Evolutionary conservation across 768 basidiomycete genomes (phyloP), one percentile per base, ranked within the genome.

Genomic region (Naganishia friedmannii): DNA sequence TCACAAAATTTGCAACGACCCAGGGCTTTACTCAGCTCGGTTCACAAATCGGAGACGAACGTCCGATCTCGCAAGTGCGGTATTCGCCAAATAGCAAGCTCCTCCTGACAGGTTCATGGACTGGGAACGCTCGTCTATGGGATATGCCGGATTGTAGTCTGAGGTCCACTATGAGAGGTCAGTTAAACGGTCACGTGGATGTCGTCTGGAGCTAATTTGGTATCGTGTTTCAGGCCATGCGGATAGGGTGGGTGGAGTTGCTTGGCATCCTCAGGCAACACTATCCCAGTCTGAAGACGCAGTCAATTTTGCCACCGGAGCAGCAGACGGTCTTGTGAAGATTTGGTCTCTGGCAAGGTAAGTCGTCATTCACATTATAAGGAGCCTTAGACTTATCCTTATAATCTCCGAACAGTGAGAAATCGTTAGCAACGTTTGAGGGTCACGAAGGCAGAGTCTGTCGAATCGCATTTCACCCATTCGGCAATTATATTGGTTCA

Each of bases 221-320:
- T 42, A 15, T 15, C 15, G 15, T 42, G 42, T 37, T 6, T 34
- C 28, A 63, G 60, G 60, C 12, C 94, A 97, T 76, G 86, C 84
- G 45, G 95, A 98, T 77, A 88, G 90, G 65, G 88, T 98, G 32
- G 93, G 96, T 60, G 96, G 96, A 23, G 89, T 97, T 54, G 93
- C 94, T 46, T 99, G 96, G 96, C 94, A 99, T 83, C 96, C 96
- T 0, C 84, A 88, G 76, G 94, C 95, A 21, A 96, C 94, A 0
- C 77, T 94, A 17, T 75, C 78, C 80, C 88, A 58, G 87, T 89
- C 79, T 79, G 84, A 66, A 82, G 86, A 78, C 83, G 87, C 72
- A 0, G 89, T 91, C 17, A 97, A 96, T 79, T 84, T 99, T 63
- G 94, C 87, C 2, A 95, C 92, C 71, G 92, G 93, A 46, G 95